phyloP scores from a whole-genome alignment of 2,329 filamentous ascomycete genomes.

The Endoconidiophora polonica region DNA sequence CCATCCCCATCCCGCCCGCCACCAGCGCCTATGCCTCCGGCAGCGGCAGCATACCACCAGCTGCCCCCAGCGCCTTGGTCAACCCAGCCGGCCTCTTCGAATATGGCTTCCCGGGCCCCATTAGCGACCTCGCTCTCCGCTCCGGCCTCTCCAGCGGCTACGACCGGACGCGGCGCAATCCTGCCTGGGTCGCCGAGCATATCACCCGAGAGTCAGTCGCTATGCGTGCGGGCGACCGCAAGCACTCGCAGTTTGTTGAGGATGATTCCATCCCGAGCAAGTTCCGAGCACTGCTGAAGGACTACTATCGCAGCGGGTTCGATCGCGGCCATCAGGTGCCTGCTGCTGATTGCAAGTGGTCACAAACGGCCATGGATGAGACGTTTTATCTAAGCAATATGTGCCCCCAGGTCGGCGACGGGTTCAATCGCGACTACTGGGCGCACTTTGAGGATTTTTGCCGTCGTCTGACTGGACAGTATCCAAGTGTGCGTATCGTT shows the following conservation, averaged over 20 bases:
- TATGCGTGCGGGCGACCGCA: conserved; percentile 60
- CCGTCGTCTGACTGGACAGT: conserved; percentile 59
- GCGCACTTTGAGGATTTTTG: conserved; percentile 97
- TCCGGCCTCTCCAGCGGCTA: conserved; percentile 69
- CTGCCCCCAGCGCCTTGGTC: conserved; percentile 36
- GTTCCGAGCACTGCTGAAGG: conserved; percentile 79
- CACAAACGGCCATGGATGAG: conserved; percentile 81
- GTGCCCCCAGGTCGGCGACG: conserved; percentile 95
- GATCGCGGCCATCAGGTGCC: conserved; percentile 95
- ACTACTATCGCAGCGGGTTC: conserved; percentile 90
- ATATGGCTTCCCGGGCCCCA: conserved; percentile 82
- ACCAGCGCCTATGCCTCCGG: conserved; percentile 18
- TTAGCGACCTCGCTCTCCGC: conserved; percentile 65
- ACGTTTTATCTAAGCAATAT: conserved; percentile 92
- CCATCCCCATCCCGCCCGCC: conserved; percentile 26
- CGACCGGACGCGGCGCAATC: conserved; percentile 82
- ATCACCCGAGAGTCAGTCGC: conserved; percentile 79
- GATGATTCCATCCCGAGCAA: conserved; percentile 63
- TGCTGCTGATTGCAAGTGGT: conserved; percentile 92
- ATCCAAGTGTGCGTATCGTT: conserved; percentile 78
- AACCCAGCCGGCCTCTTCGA: conserved; percentile 63
- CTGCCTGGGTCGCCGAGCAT: conserved; percentile 89
- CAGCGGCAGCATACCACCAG: conserved; percentile 16
- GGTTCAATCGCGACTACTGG: conserved; percentile 99
- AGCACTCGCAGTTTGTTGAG: conserved; percentile 68